A percentile compares a stretch with the other conserved stretches of the same genome.
phyloP scores from a whole-genome alignment of 208 protist genomes.

The Trypanosoma conorhini region DNA sequence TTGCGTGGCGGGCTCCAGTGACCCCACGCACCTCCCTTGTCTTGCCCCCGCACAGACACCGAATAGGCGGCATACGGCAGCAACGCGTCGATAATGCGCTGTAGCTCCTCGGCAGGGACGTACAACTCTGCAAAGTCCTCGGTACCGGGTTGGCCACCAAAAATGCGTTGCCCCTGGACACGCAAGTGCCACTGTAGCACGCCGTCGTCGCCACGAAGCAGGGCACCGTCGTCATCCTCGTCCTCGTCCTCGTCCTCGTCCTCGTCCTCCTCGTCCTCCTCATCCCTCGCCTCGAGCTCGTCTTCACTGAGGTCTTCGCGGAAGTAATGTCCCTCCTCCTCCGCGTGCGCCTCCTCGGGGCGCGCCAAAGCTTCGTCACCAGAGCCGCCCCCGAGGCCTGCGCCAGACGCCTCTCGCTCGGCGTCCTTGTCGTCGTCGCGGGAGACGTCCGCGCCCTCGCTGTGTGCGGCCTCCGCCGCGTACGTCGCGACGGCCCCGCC shows the following conservation, averaged over 20 bases:
- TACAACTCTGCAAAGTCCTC: conserved; percentile 69
- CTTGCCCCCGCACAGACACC: conserved; percentile 76
- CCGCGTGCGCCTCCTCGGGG: neutral
- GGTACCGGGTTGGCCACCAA: conserved; percentile 59
- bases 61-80: conserved; percentile 70
- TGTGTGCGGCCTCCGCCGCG: neutral
- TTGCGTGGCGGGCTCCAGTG: conserved; percentile 74
- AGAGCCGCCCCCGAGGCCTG: too few relatives aligned
- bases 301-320: neutral
- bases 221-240: conserved; percentile 32
- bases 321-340: neutral
- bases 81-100: conserved; percentile 58
- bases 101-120: conserved; percentile 38
- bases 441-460: too few relatives aligned
- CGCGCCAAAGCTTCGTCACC: neutral
- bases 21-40: conserved; percentile 79
- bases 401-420: neutral
- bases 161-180: conserved; percentile 65
- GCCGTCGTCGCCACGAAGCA: conserved; percentile 61
- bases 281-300: neutral
- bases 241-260: conserved; percentile 18
- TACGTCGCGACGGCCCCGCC: neutral
- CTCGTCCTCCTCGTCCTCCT: conserved; percentile 9
- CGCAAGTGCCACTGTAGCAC: conserved; percentile 88
- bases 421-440: neutral